Base-by-base conservation (phyloP, 2,329 filamentous ascomycete species). In the Sphaceloma murrayae region DNA sequence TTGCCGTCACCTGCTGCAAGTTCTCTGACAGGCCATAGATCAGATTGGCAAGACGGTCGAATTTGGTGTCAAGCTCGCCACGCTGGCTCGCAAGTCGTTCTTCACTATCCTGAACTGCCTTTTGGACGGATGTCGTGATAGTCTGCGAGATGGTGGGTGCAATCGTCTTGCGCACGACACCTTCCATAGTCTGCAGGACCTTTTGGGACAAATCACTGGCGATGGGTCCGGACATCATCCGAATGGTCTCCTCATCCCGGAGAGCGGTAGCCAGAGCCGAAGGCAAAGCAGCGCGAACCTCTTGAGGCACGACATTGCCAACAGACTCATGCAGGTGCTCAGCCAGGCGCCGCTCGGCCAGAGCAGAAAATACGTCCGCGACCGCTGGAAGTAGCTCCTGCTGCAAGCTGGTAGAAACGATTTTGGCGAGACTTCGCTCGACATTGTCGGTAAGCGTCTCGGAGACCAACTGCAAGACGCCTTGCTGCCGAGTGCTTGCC, bases 391-490 rank as follows among this genome's bases (percentile, higher is more conserved):
- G 69, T 33, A 95, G 77, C 10, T 78, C 73, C 45, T 78, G 73
- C 49, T 85, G 75, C 52, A 94, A 85, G 60, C 83, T 82, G 36
- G 78, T 73, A 34, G 77, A 75, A 40, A 94, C 80, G 53, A 94
- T 84, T 49, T 78, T 79, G 49, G 78, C 72, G 27, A 95, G 72
- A 16, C 85, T 84, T 55, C 82, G 80, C 61, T 85, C 80, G 17
- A 85, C 75, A 46, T 84, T 84, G 48, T 81, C 78, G 8, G 76
- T 77, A 33, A 85, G 62, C 2, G 80, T 83, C 49, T 69, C 75
- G 1, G 80, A 83, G 3, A 85, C 75, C 43, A 84, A 63, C 19
- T 77, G 76, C 32, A 85, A 69, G 14, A 85, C 70, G 30, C 79
- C 76, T 53, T 84, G 78, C 56, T 83, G 79, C 56, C 80, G 78